Evolutionary conservation across 805 yeast species (phyloP), one percentile per base, ranked within the genome.

Genomic region (Zygotorulaspora danielsina): DNA sequence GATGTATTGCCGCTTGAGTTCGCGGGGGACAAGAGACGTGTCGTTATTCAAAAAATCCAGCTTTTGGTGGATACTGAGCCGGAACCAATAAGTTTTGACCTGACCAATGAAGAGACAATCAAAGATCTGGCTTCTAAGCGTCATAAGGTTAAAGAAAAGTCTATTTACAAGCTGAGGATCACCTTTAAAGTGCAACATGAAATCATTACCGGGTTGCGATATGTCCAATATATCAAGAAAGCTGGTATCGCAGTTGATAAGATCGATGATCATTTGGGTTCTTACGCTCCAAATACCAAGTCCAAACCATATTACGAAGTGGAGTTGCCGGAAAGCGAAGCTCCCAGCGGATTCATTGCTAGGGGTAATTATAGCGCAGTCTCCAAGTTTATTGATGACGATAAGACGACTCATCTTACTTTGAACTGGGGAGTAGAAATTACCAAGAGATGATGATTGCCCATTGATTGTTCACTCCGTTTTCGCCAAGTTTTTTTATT

Each of bases 341-440:
- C 96, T 5, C 97, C 97, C 25, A 73, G 86, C 32, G 97, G 97
- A 1, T 63, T 89, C 61, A 64, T 89, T 48, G 95, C 93, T 3
- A 77, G 97, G 64, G 96, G 96, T 27, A 72, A 76, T 34, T 89
- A 86, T 66, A 75, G 80, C 31, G 95, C 95, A 5, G 71, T 75
- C 24, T 80, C 94, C 11, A 84, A 82, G 62, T 87, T 88, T 55
- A 71, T 84, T 32, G 96, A 89, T 55, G 96, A 88, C 63, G 96
- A 89, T 61, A 79, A 81, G 52, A 73, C 69, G 16, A 73, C 72
- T 36, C 94, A 87, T 61, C 70, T 85, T 60, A 70, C 76, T 24
- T 69, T 86, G 51, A 84, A 90, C 33, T 89, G 96, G 96, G 76
- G 81, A 45, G 86, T 88, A 53, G 81, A 82, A 52, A 85, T 88